A percentile compares a stretch with the other conserved stretches of the same genome.
phyloP scores from a whole-genome alignment of 2,329 filamentous ascomycete genomes.

The Magnaporthiopsis rhizophila region DNA sequence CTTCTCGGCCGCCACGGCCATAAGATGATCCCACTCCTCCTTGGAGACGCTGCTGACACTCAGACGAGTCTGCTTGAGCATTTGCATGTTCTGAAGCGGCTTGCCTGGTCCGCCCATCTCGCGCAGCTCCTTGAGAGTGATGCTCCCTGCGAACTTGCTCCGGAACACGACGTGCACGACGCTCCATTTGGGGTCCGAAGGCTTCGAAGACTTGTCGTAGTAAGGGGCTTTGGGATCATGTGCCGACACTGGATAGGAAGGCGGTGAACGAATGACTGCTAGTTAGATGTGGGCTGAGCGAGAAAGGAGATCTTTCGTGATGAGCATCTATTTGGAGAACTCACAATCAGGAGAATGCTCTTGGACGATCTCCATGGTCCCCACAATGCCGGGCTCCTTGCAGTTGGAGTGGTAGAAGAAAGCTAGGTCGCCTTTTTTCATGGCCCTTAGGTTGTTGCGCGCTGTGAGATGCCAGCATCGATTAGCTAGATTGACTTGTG shows the following conservation, averaged over 20 bases:
- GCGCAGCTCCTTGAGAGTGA: conserved; percentile 66
- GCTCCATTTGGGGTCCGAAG: conserved; percentile 70
- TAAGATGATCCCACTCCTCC: conserved; percentile 58
- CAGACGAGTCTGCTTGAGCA: conserved; percentile 72
- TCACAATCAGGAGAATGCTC: conserved; percentile 74
- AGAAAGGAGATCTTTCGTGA: background rate
- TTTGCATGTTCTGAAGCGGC: conserved; percentile 67
- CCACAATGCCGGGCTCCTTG: conserved; percentile 80
- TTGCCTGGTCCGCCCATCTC: conserved; percentile 45
- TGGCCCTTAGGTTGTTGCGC: conserved; percentile 80
- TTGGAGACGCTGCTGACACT: conserved; percentile 66
- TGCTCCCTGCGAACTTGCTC: conserved; percentile 66
- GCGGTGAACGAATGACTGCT: background rate
- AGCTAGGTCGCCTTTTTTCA: conserved; percentile 85
- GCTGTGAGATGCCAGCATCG: conserved; percentile 33
- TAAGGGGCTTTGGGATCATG: conserved; percentile 69
- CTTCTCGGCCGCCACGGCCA: conserved; percentile 39
- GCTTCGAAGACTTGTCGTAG: conserved; percentile 70
- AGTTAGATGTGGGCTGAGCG: background rate
- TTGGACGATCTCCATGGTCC: conserved; percentile 79
- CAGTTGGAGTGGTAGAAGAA: conserved; percentile 98
- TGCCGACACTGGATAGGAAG: conserved; percentile 46
- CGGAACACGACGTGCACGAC: conserved; percentile 84
- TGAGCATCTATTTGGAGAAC: conserved; percentile 17
- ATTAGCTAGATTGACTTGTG: background rate